Evolutionary conservation across 352 stramenopile species (phyloP), one percentile per base, ranked within the genome.

Genomic region (Aphanomyces invadans): DNA sequence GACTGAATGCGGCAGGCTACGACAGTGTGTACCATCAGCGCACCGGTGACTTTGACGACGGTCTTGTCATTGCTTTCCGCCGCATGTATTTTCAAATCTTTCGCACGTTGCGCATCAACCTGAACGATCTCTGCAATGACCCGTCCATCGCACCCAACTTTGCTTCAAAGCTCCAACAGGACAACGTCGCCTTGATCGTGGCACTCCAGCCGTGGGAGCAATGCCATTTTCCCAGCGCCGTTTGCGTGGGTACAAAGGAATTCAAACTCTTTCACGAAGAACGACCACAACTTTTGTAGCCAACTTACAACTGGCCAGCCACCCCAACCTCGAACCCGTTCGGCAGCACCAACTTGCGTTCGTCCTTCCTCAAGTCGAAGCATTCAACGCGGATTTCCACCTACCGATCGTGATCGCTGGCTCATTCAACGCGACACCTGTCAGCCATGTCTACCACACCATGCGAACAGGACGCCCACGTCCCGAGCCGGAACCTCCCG

Each of bases 311-410:
- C 70, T 80, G 17, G 73, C 73, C 23, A 67, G 73, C 11, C 74
- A 74, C 0, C 31, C 62, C 2, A 55, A 76, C 45, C 70, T 88
- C 32, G 78, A 94, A 19, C 51, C 68, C 2, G 78, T 95, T 0
- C 83, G 83, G 23, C 70, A 85, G 10, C 71, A 90, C 15, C 87
- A 96, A 49, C 71, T 81, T 3, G 74, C 86, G 54, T 88, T 81
- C 60, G 66, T 96, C 10, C 82, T 81, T 11, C 78, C 83, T 0
- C 69, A 79, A 23, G 63, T 94, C 15, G 80, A 85, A 26, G 66
- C 72, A 0, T 93, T 96, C 70, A 96, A 96, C 55, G 75, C 74
- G 1, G 77, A 90, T 46, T 89, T 95, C 28, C 79, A 92, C n/a
- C 65, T 94, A 12, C 88, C 88, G 0, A 73, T 92, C n/a, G 31